These are phyloP conservation scores for Lasiosphaeria miniovina DNA, from an alignment of 495 filamentous ascomycete species.

Conservation along the genomic window DNA sequence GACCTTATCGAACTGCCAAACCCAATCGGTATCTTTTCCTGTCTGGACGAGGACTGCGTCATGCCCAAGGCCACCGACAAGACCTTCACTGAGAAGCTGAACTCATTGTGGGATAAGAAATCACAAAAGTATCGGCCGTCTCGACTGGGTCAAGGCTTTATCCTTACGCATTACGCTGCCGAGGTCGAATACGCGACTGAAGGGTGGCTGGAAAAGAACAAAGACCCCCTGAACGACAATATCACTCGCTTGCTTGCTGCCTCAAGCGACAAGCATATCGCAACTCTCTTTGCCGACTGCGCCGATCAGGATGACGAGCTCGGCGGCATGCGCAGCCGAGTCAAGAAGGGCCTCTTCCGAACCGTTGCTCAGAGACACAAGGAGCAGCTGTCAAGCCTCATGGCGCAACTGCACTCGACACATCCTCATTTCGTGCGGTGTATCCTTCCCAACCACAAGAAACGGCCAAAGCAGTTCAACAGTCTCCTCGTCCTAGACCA, in stretches of 20 bases:
- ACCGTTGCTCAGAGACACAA: conserved; percentile 98
- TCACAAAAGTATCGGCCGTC: conserved; percentile 89
- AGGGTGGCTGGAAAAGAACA: conserved; percentile 98
- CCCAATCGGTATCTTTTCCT: conserved; percentile 98
- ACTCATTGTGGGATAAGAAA: conserved; percentile 94
- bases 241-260: conserved; percentile 81
- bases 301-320: conserved; percentile 65
- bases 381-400: conserved; percentile 89
- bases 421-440: conserved; percentile 98
- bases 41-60: conserved; percentile 94
- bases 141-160: conserved; percentile 85
- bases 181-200: conserved; percentile 96
- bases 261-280: conserved; percentile 79
- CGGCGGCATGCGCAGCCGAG: conserved; percentile 68
- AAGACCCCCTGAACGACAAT: conserved; percentile 97
- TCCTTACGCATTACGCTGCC: conserved; percentile 97
- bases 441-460: conserved; percentile 98
- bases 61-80: conserved; percentile 99
- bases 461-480: conserved; percentile 89
- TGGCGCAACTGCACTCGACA: conserved; percentile 92
- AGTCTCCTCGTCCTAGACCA: conserved; percentile 91
- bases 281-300: conserved; percentile 84
- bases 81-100: conserved; percentile 94
- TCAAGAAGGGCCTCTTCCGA: conserved; percentile 96
- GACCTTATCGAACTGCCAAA: conserved; percentile 95